These are phyloP conservation scores for Jackrogersella multiformis DNA, from an alignment of 495 filamentous ascomycete species.

Conservation along the genomic window DNA sequence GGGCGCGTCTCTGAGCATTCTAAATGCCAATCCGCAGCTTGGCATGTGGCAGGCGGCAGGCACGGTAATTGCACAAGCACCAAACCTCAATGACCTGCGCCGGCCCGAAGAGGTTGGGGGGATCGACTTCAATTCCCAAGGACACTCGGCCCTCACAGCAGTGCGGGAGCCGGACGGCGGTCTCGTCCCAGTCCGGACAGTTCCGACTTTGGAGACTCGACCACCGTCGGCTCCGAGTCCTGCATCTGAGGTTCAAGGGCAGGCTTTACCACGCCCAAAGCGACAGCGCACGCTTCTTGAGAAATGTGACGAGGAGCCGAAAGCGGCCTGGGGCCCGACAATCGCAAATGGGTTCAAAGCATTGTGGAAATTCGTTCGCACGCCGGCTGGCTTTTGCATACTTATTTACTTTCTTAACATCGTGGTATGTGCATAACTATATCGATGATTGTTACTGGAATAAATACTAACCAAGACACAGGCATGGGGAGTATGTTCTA, in stretches of 20 bases:
- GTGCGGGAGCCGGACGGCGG: conserved; percentile 21
- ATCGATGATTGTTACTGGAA: background rate
- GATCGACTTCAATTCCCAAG: conserved; percentile 39
- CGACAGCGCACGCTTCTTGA: background rate
- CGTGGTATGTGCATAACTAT: conserved; percentile 67
- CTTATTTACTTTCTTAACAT: conserved; percentile 74
- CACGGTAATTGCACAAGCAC: conserved; percentile 47
- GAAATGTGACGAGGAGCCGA: conserved; percentile 19
- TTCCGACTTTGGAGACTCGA: background rate
- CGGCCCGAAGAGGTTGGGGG: conserved; percentile 25
- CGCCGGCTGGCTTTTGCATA: conserved; percentile 68
- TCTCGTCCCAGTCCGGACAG: conserved; percentile 10
- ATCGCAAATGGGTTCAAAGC: conserved; percentile 36
- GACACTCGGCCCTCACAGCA: conserved; percentile 26
- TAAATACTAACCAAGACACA: background rate
- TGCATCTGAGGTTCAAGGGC: background rate
- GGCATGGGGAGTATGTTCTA: conserved; percentile 27
- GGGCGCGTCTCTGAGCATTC: conserved; percentile 39
- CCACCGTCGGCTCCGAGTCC: background rate
- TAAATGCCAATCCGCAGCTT: conserved; percentile 48
- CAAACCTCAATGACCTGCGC: conserved; percentile 46
- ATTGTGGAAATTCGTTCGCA: conserved; percentile 51
- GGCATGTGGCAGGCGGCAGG: conserved; percentile 46
- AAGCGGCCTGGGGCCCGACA: conserved; percentile 40
- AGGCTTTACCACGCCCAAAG: background rate